Conservation (phyloP, 192 early-diverging fungal species). For the Coemansia sp. region DNA sequence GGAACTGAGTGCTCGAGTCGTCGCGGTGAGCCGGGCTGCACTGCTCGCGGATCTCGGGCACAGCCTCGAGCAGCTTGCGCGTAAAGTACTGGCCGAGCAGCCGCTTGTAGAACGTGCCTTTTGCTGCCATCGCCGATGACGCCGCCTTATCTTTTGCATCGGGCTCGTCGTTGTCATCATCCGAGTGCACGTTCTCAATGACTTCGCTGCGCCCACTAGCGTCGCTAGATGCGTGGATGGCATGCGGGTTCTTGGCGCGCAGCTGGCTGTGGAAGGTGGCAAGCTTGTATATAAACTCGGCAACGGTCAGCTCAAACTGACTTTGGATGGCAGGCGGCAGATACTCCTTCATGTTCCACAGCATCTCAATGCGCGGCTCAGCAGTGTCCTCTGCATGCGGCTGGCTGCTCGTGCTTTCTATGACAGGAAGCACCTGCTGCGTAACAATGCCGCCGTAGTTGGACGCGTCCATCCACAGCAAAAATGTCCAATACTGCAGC, state of each 20-base stretch:
- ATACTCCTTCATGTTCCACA: conserved; percentile 91
- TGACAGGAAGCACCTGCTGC: conserved; percentile 5
- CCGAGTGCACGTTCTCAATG: conserved; percentile 35
- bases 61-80: conserved; percentile 62
- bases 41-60: conserved; percentile 62
- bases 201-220: conserved; percentile 30
- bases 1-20: conserved; percentile 57
- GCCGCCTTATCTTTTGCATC: neutral
- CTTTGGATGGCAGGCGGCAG: conserved; percentile 73
- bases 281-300: conserved; percentile 70
- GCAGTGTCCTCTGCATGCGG: neutral
- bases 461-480: conserved; percentile 90
- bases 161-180: neutral
- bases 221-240: conserved; percentile 5
- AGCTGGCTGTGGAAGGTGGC: conserved; percentile 56
- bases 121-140: conserved; percentile 3
- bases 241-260: conserved; percentile 29
- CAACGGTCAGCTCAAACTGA: conserved; percentile 68
- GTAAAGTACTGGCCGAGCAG: conserved; percentile 62
- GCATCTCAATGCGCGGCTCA: conserved; percentile 63
- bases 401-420: neutral
- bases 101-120: conserved; percentile 50
- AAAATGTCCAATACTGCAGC: conserved; percentile 73
- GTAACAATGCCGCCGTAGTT: conserved; percentile 72
- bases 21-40: conserved; percentile 25